These are phyloP conservation scores for Alternaria viburni DNA, from an alignment of 2,329 filamentous ascomycete species.

Conservation along the genomic window DNA sequence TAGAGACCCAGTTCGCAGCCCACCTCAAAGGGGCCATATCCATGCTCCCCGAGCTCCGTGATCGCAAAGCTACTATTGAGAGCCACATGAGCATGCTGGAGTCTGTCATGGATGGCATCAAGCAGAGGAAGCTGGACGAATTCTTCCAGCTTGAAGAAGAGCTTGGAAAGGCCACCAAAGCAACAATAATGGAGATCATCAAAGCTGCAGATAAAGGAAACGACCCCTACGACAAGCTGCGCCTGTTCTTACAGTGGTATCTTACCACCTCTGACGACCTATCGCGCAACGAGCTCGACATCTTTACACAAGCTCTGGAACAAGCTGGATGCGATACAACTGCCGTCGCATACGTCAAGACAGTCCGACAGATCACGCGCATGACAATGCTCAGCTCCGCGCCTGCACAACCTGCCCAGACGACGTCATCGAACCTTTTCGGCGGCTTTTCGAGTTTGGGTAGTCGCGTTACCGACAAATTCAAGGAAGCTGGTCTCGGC, in stretches of 20 bases:
- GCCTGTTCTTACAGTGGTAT: slow-evolving; percentile 92
- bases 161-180: slow-evolving; percentile 88
- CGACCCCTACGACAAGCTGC: slow-evolving; percentile 84
- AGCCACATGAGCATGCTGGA: slow-evolving; percentile 96
- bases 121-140: slow-evolving; percentile 84
- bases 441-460: slow-evolving; percentile 92
- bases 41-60: slow-evolving; percentile 85
- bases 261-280: slow-evolving; percentile 91
- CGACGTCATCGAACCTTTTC: slow-evolving; percentile 76
- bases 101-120: slow-evolving; percentile 10
- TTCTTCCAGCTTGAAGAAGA: slow-evolving; percentile 96
- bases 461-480: slow-evolving; percentile 87
- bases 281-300: slow-evolving; percentile 78
- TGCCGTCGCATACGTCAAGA: slow-evolving; percentile 78
- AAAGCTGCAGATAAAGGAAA: slow-evolving; percentile 82
- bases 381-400: slow-evolving; percentile 98
- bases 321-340: slow-evolving; percentile 77
- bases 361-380: slow-evolving; percentile 89
- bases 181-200: slow-evolving; percentile 71
- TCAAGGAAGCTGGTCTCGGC: slow-evolving; percentile 87
- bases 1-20: slow-evolving; percentile 89
- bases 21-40: slow-evolving; percentile 97
- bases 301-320: slow-evolving; percentile 83
- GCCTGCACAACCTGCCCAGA: slow-evolving; percentile 68
- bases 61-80: slow-evolving; percentile 78